phyloP scores from a whole-genome alignment of 495 filamentous ascomycete genomes.

The Trichoderma gamsii region DNA sequence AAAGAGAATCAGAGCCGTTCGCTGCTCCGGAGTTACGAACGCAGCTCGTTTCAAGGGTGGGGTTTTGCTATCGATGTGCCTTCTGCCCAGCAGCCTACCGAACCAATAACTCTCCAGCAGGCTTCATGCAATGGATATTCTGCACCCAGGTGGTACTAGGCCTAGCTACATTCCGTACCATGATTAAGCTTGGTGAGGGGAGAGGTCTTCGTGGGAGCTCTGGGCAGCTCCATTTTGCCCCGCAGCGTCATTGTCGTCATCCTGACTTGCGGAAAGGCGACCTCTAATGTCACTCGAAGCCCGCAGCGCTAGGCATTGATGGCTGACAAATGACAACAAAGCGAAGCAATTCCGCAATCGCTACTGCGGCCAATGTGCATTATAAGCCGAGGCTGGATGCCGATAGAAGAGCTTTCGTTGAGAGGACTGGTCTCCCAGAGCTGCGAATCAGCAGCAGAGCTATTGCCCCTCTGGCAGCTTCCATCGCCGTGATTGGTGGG shows the following conservation, averaged over 20 bases:
- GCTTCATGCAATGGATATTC: too few species aligned
- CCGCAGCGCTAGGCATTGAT: neutral
- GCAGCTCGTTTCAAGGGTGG: slow-evolving; percentile 9
- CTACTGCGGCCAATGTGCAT: neutral
- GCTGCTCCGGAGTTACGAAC: slow-evolving; percentile 7
- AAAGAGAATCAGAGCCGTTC: neutral
- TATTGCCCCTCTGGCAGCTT: too few species aligned
- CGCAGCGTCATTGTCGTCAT: slow-evolving; percentile 12
- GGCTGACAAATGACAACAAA: neutral
- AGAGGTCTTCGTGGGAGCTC: neutral
- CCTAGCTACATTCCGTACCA: too few species aligned
- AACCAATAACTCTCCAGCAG: too few species aligned
- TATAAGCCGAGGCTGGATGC: neutral
- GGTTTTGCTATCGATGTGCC: neutral
- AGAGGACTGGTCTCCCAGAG: neutral
- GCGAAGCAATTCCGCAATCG: slow-evolving; percentile 1
- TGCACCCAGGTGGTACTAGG: too few species aligned
- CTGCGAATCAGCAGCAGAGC: too few species aligned
- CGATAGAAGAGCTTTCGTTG: neutral
- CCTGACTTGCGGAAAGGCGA: slow-evolving; percentile 1
- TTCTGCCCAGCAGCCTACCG: neutral
- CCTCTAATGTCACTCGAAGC: neutral
- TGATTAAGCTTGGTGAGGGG: neutral
- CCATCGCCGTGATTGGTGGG: too few species aligned
- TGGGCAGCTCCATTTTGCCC: slow-evolving; percentile 6